Conservation (phyloP, 2,329 filamentous ascomycete genomes). For the Sporothrix schenckii region DNA sequence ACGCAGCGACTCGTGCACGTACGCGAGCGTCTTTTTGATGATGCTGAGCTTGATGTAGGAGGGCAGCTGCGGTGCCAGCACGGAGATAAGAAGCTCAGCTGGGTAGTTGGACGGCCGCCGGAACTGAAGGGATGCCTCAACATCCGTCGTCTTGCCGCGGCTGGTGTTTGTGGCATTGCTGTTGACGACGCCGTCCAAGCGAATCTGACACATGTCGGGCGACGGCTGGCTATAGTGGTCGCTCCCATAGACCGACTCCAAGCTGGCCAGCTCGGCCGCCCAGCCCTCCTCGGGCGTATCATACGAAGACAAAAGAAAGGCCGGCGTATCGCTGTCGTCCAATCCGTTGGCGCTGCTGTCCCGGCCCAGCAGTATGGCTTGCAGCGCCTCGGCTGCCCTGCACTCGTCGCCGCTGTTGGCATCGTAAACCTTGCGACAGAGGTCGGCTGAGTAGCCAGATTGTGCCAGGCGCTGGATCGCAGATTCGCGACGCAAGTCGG, state of each 20-base stretch:
- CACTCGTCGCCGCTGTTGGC: constrained; percentile 71
- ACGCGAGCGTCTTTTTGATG: constrained; percentile 72
- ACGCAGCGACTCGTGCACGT: constrained; percentile 69
- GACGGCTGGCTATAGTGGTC: constrained; percentile 67
- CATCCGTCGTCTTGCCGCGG: background rate
- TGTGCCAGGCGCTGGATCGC: constrained; percentile 79
- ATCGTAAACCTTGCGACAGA: constrained; percentile 79
- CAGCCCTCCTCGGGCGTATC: constrained; percentile 67
- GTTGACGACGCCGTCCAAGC: constrained; percentile 61
- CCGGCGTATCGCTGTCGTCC: constrained; percentile 32
- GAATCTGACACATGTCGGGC: constrained; percentile 68
- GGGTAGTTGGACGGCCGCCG: constrained; percentile 77
- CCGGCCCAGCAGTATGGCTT: constrained; percentile 63
- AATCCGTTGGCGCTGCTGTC: constrained; percentile 34
- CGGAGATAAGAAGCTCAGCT: constrained; percentile 66
- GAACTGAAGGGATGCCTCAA: constrained; percentile 63
- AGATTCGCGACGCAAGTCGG: constrained; percentile 77
- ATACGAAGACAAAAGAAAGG: constrained; percentile 37
- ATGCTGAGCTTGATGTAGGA: constrained; percentile 93
- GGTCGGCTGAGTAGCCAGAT: constrained; percentile 81
- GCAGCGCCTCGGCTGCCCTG: constrained; percentile 76
- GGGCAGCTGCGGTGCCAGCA: constrained; percentile 69
- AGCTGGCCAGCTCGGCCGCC: constrained; percentile 80
- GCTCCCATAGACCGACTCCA: constrained; percentile 79
- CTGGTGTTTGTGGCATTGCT: constrained; percentile 48